Evolutionary conservation across 148 eudicot genomes (phyloP).

Genomic region (Agrostemma githago): DNA sequence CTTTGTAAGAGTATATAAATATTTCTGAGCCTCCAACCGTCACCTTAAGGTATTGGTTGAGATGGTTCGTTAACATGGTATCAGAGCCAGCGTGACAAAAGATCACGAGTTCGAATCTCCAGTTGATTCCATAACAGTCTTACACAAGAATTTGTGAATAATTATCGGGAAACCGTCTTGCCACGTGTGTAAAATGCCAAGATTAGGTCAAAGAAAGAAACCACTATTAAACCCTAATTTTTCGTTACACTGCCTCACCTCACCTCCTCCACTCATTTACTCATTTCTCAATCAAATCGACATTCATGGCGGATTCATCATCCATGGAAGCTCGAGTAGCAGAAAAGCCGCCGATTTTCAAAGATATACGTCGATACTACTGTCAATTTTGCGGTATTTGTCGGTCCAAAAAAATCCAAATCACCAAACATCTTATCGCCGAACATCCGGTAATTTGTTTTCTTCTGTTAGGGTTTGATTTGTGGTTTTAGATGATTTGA

Average conservation of each 20-base stretch:
- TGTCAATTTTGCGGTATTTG: slow-evolving; percentile 62
- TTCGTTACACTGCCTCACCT: not conserved
- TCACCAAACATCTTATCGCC: slow-evolving; percentile 40
- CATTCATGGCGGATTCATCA: slow-evolving; percentile 2
- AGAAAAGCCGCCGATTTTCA: slow-evolving; percentile 43
- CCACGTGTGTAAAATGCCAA: too few relatives aligned
- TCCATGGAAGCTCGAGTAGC: slow-evolving; percentile 20
- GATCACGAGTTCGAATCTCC: too few relatives aligned
- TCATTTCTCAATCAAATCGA: not conserved
- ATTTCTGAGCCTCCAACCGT: too few relatives aligned
- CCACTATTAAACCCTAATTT: not conserved
- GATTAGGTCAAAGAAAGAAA: not conserved
- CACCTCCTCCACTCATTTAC: not conserved
- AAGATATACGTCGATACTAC: slow-evolving; percentile 69
- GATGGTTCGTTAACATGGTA: too few relatives aligned
- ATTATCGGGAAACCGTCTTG: too few relatives aligned
- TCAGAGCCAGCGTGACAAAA: too few relatives aligned
- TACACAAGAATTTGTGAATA: too few relatives aligned
- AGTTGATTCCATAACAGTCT: too few relatives aligned
- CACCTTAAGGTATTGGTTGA: too few relatives aligned
- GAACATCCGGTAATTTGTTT: slow-evolving; percentile 35
- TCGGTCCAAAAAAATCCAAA: slow-evolving; percentile 51
- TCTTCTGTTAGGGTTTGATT: not conserved
- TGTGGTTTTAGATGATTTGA: not conserved
- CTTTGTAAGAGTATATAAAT: too few relatives aligned